Conservation (phyloP, 768 basidiomycete genomes). For the Epithele typhae region DNA sequence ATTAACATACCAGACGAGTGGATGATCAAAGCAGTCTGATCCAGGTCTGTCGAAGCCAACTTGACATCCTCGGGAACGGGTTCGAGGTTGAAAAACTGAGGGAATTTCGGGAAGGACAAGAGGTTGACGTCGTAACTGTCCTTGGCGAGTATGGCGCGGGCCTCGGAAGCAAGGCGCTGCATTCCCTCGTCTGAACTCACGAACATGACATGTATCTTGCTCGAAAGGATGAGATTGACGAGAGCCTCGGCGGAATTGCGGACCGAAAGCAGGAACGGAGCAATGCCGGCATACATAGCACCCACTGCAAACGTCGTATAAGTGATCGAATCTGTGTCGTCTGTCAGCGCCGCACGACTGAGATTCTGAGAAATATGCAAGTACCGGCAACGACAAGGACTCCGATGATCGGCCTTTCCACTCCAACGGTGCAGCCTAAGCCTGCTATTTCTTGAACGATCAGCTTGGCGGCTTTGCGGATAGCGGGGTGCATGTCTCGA, state of each 20-base stretch:
- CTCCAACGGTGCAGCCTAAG: too few species aligned
- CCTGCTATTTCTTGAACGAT: too few species aligned
- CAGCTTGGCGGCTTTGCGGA: too few species aligned
- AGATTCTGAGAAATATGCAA: too few species aligned
- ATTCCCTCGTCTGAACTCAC: constrained; percentile 16
- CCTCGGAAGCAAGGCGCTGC: constrained; percentile 15
- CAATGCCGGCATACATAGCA: constrained; percentile 14
- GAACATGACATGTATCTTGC: constrained; percentile 17
- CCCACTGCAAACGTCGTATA: constrained; percentile 14
- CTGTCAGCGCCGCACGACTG: too few species aligned
- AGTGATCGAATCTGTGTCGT: constrained; percentile 25
- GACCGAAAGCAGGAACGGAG: constrained; percentile 21
- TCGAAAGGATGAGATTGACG: constrained; percentile 28
- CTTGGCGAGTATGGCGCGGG: constrained; percentile 5
- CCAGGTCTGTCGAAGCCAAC: too few species aligned
- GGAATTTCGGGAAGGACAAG: constrained; percentile 12
- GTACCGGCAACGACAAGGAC: too few species aligned
- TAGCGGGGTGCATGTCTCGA: too few species aligned
- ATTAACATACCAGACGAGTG: background rate
- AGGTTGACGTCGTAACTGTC: constrained; percentile 2
- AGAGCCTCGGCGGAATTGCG: constrained; percentile 23
- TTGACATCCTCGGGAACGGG: too few species aligned
- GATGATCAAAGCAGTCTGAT: too few species aligned
- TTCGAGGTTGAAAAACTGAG: constrained; percentile 10
- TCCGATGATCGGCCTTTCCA: too few species aligned